Base-by-base conservation (phyloP, 169 alveolate species). In the Perkinsus chesapeaki region DNA sequence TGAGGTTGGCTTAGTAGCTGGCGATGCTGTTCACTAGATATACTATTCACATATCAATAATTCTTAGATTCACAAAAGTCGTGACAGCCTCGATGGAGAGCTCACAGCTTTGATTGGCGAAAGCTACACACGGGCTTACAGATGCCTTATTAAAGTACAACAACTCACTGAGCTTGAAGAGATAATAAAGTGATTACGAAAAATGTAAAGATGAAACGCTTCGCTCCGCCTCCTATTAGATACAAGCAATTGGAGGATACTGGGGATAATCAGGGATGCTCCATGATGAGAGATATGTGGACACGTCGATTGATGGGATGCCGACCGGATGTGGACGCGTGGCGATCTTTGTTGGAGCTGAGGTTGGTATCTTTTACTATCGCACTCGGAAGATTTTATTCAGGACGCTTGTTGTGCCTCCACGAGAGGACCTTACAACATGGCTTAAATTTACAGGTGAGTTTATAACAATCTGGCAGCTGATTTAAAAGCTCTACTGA, bases 121-220 rank as follows among this genome's bases (percentile, higher is more conserved):
- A 95, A 94, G 97, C 82, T 98, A 98, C 95, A 95, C 95, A 47
- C 95, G 99, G 92, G 98, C 98, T 7, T 98, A 97, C 94, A 96
- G 97, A 39, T 94, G 96, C n/a, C 94, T 98, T 10, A 92, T 97
- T n/a, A 97, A 97, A 93, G 93, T 96, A 72, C 96, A 98, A 94
- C 95, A 97, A 82, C 95, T 97, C 34, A 96, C 96, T 47, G 98
- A 97, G 94, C 95, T 97, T 93, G 98, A 98, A 93, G 99, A 98
- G 95, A 95, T 97, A n/a, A 96, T 98, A 23, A 97, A 96, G 60
- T 96, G 82, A 60, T 60, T 1, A 60, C 82, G 36, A 12, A 60
- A 3, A 34, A 0, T 60, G 31, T 7, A 20, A 12, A 43, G 23
- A 43, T 43, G 60, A 43, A 16, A 43, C 60, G 82, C 82, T 12